Conservation (phyloP, 208 protist species). For the Vickermania ingenoplastis region DNA sequence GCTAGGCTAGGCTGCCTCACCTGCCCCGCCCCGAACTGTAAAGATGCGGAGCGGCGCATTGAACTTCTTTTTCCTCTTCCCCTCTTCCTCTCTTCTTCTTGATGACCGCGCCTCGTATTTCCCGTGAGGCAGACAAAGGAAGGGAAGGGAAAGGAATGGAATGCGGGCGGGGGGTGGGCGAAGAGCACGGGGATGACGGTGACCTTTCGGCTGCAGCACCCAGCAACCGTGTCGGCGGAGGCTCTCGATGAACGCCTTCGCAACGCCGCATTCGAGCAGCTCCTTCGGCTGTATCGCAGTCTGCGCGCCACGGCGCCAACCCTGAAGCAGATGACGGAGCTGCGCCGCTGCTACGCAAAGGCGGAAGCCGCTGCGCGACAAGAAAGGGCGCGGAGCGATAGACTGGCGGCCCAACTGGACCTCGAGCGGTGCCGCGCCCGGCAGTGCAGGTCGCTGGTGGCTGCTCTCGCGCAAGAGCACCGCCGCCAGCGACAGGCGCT, state of each 20-base stretch:
- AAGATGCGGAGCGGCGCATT: too few relatives aligned
- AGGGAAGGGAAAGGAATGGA: too few relatives aligned
- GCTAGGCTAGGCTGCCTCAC: too few relatives aligned
- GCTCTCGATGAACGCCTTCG: background rate
- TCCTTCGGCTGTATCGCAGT: background rate
- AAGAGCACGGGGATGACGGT: background rate
- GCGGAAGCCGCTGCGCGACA: background rate
- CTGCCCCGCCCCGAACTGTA: too few relatives aligned
- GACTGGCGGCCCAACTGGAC: background rate
- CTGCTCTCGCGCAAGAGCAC: conserved; percentile 75
- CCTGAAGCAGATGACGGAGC: background rate
- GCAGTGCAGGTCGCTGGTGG: background rate
- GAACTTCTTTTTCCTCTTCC: too few relatives aligned
- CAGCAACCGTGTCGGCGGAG: background rate
- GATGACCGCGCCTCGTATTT: too few relatives aligned
- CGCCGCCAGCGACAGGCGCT: conserved; percentile 81
- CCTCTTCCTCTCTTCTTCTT: too few relatives aligned
- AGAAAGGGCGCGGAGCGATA: background rate
- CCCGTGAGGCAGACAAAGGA: too few relatives aligned
- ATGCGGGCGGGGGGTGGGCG: too few relatives aligned
- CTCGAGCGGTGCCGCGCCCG: background rate
- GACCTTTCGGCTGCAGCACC: background rate
- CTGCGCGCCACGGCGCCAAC: too few relatives aligned
- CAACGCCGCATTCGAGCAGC: background rate
- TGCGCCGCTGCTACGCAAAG: background rate